Conservation (phyloP, 108 stramenopile genomes). For the Cyclotella kingstonii region DNA sequence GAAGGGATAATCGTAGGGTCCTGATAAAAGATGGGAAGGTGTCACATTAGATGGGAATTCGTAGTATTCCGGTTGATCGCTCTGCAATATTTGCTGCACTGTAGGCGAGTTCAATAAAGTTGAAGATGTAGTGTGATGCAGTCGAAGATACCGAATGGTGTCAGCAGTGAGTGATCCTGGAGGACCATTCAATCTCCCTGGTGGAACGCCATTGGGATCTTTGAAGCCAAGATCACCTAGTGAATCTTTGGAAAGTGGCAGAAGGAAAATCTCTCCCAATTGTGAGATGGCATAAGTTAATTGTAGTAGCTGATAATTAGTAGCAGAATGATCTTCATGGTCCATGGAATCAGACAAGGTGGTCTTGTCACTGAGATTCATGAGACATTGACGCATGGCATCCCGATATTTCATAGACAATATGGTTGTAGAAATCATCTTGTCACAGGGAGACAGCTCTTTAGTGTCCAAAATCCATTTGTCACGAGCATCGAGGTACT, state of each 20-base stretch:
- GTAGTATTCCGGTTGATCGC: conserved; percentile 67
- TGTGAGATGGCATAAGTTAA: conserved; percentile 57
- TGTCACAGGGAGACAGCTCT: neutral
- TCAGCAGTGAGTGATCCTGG: conserved; percentile 75
- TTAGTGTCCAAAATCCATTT: conserved; percentile 28
- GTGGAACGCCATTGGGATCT: neutral
- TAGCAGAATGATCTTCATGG: conserved; percentile 3
- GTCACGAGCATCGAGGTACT: conserved; percentile 58
- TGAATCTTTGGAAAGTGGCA: conserved; percentile 8
- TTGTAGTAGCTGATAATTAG: conserved; percentile 58
- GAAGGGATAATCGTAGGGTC: conserved; percentile 38
- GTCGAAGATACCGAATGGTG: conserved; percentile 69
- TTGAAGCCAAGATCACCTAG: neutral
- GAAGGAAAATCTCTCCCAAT: conserved; percentile 63
- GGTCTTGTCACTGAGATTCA: conserved; percentile 21
- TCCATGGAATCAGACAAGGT: conserved; percentile 13
- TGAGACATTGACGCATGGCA: conserved; percentile 52
- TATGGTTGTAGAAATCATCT: conserved; percentile 1
- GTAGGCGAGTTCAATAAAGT: conserved; percentile 6
- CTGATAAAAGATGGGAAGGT: neutral
- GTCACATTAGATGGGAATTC: conserved; percentile 3
- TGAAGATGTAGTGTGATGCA: conserved; percentile 38
- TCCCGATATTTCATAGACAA: conserved; percentile 51
- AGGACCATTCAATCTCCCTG: conserved; percentile 22
- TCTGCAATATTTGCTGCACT: conserved; percentile 38